These are phyloP conservation scores for Cutaneotrichosporon arboriforme DNA, from an alignment of 1,284 basidiomycete genomes.

Conservation along the genomic window DNA sequence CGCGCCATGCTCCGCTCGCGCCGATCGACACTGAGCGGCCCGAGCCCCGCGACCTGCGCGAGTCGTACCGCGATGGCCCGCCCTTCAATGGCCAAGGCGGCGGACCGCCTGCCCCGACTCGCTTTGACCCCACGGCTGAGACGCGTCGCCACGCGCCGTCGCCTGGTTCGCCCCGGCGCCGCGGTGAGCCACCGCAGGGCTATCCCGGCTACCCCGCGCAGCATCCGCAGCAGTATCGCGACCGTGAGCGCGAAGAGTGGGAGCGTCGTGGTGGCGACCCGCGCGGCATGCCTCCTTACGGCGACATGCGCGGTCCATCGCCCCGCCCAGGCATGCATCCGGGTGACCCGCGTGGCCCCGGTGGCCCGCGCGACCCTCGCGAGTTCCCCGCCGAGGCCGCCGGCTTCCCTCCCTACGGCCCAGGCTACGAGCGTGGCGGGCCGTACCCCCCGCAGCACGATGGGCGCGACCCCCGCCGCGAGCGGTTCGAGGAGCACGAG, in stretches of 20 bases:
- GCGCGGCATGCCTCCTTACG: slow-evolving; percentile 15
- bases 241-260: slow-evolving; percentile 40
- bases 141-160: slow-evolving; percentile 24
- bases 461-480: slow-evolving; percentile 8
- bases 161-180: slow-evolving; percentile 36
- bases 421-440: slow-evolving; percentile 15
- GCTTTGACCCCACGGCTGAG: slow-evolving; percentile 35
- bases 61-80: slow-evolving; percentile 19
- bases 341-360: slow-evolving; percentile 15
- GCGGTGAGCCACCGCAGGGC: slow-evolving; percentile 16
- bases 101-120: slow-evolving; percentile 3
- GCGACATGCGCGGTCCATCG: slow-evolving; percentile 31
- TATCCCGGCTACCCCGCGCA: slow-evolving; percentile 22
- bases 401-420: slow-evolving; percentile 14
- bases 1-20: slow-evolving; percentile 62
- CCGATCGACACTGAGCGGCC: slow-evolving; percentile 77
- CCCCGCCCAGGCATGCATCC: slow-evolving; percentile 27
- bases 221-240: slow-evolving; percentile 15
- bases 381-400: slow-evolving; percentile 16
- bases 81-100: neutral
- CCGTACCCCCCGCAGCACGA: slow-evolving; percentile 7
- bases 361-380: slow-evolving; percentile 3
- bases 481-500: slow-evolving; percentile 10
- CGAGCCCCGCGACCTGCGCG: slow-evolving; percentile 17
- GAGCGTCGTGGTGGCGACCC: slow-evolving; percentile 43